phyloP scores from a whole-genome alignment of 768 basidiomycete genomes.

The Suillus placidus region DNA sequence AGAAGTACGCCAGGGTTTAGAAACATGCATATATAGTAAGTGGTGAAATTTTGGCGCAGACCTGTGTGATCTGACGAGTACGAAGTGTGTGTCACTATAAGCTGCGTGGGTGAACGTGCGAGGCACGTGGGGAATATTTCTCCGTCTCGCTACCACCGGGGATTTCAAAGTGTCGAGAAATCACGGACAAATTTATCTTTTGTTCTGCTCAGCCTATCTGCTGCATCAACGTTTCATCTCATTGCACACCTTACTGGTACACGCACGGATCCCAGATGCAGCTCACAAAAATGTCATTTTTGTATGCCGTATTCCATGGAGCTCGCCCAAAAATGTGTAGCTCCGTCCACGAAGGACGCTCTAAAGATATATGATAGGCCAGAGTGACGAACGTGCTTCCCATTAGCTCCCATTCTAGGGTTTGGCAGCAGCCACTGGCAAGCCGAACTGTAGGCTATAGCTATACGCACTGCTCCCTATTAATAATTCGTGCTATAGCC shows the following conservation, averaged over 20 bases:
- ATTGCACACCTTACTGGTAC: not conserved
- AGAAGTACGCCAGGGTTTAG: too few species aligned
- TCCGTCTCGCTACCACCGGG: too few species aligned
- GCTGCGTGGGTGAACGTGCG: too few species aligned
- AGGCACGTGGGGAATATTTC: too few species aligned
- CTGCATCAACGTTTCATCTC: not conserved
- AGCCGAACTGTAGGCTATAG: too few species aligned
- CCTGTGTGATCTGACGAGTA: too few species aligned
- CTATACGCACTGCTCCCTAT: constrained; percentile 2
- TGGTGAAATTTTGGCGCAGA: too few species aligned
- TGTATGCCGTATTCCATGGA: not conserved
- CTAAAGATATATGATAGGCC: not conserved
- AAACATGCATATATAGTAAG: too few species aligned
- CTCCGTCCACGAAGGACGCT: not conserved
- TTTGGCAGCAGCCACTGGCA: not conserved
- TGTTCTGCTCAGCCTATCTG: too few species aligned
- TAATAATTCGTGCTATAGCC: constrained; percentile 1
- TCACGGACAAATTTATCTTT: too few species aligned
- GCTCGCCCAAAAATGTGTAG: not conserved
- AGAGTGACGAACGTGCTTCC: constrained; percentile 1
- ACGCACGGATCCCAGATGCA: not conserved
- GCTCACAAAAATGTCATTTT: not conserved
- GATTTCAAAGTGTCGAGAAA: too few species aligned
- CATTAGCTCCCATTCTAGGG: not conserved
- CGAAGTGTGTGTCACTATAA: too few species aligned